phyloP scores from a whole-genome alignment of 352 stramenopile genomes.

The Globisporangium nagaii region DNA sequence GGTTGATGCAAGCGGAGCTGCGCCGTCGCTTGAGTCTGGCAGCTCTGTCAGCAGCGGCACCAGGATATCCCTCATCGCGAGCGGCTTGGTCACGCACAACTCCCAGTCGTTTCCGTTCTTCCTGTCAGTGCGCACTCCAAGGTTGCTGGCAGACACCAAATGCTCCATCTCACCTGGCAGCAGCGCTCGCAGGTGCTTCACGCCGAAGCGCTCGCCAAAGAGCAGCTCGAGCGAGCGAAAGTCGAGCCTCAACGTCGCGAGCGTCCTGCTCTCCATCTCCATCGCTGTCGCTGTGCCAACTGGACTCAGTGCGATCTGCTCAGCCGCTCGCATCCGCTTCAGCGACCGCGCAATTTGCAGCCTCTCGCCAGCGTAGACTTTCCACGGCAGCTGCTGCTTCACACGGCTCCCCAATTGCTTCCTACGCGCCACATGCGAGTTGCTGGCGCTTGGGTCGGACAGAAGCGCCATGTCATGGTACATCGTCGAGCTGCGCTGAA shows the following conservation, averaged over 20 bases:
- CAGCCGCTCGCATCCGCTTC: slow-evolving; percentile 19
- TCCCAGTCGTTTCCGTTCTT: neutral
- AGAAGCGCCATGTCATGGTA: neutral
- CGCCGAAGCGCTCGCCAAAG: slow-evolving; percentile 1
- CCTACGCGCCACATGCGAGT: neutral
- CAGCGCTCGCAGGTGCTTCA: neutral
- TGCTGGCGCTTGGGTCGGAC: neutral
- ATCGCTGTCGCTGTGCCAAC: neutral
- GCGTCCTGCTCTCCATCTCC: neutral
- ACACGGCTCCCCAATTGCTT: neutral
- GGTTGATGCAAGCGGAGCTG: neutral
- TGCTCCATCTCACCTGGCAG: neutral
- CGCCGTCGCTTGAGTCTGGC: neutral
- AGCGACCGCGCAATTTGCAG: slow-evolving; percentile 31
- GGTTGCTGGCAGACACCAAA: neutral
- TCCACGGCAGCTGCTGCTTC: slow-evolving; percentile 55
- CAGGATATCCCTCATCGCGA: slow-evolving; percentile 7
- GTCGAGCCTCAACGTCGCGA: neutral
- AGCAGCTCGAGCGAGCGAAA: slow-evolving; percentile 11
- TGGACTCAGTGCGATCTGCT: neutral
- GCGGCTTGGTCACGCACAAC: neutral
- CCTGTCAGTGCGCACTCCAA: too few relatives aligned
- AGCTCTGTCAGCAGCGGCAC: neutral
- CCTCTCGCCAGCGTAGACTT: slow-evolving; percentile 42
- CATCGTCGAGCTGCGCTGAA: neutral